Percentiles rank a stretch among this genome's conserved stretches.
Conservation (phyloP, 768 basidiomycete species). For the Lactifluus pinguis region DNA sequence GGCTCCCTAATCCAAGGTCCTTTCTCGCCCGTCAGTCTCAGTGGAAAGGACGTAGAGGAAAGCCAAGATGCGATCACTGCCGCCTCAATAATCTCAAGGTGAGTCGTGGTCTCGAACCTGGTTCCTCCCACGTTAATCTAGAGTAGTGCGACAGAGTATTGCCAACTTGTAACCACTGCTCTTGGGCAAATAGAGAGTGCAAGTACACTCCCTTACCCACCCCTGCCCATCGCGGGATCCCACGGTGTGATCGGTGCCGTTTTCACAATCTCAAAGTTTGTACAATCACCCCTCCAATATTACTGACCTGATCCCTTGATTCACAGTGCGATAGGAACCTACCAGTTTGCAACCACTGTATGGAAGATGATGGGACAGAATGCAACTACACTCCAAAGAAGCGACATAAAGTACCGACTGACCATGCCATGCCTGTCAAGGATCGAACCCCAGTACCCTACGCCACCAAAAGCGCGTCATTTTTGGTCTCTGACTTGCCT, state of each 20-base stretch:
- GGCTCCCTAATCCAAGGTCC: constrained; percentile 58
- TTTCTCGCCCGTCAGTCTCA: constrained; percentile 63
- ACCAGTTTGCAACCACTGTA: constrained; percentile 62
- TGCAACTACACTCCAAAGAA: constrained; percentile 73
- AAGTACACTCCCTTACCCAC: constrained; percentile 67
- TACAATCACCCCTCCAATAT: constrained; percentile 9
- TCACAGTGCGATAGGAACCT: constrained; percentile 61
- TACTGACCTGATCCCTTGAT: not conserved
- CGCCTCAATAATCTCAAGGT: constrained; percentile 66
- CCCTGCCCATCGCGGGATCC: constrained; percentile 67
- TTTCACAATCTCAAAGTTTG: constrained; percentile 56
- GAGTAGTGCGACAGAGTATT: constrained; percentile 60
- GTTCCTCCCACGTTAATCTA: constrained; percentile 12
- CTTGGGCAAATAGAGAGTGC: constrained; percentile 55
- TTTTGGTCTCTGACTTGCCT: constrained; percentile 35
- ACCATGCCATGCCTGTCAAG: constrained; percentile 28
- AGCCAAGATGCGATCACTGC: constrained; percentile 68
- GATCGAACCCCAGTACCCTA: constrained; percentile 35
- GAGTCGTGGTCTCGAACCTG: constrained; percentile 22
- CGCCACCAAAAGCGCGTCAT: constrained; percentile 39
- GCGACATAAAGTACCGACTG: constrained; percentile 44
- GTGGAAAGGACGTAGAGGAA: constrained; percentile 68
- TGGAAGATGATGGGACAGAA: constrained; percentile 40
- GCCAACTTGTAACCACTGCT: constrained; percentile 64
- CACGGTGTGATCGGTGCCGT: constrained; percentile 64